Evolutionary conservation across 2,329 filamentous ascomycete genomes (phyloP), one percentile per base, ranked within the genome.

Genomic region (Arachnomyces sp.): DNA sequence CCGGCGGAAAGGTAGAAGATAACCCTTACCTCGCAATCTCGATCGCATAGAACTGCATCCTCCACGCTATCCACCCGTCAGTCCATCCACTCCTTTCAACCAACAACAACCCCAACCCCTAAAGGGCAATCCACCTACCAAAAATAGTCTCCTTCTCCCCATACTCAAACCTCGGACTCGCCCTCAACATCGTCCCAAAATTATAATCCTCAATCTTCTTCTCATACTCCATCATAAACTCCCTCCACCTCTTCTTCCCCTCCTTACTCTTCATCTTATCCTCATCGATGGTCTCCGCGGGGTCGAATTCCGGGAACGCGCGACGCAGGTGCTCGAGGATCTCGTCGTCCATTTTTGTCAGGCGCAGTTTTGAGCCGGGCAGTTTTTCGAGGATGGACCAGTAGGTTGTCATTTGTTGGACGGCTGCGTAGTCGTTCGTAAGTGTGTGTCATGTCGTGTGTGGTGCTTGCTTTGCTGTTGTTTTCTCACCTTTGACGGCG

Each of bases 141-240:
- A 98, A 96, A 39, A 98, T 94, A 2, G 88, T 94, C 40, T 82
- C 86, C 42, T 94, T 73, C 67, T 93, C 73, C 39, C 82, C 85
- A 61, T 98, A 96, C 64, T 95, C 90, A 39, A 65, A 78, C 54
- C 84, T 85, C 29, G 87, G 75, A 56, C 76, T 84, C 42, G 77
- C 74, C 43, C 92, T 79, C 54, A 98, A 63, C 76, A 98, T 89
- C 28, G 92, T 95, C 41, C 92, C 92, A 64, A 95, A 98, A 72
- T 95, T 98, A 73, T 81, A 98, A 66, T 98, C 93, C 48, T 92
- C 83, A n/a, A 98, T 72, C 66, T 77, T 90, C 66, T 94, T 89
- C 69, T 96, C 88, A 63, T 95, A 98, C 47, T 74, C 71, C 74
- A 84, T 89, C 76, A 95, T 84, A 69, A 95, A 98, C 49, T 83